Evolutionary conservation across 495 filamentous ascomycete species (phyloP), one percentile per base, ranked within the genome.

Genomic region (Cladorrhinum samala): DNA sequence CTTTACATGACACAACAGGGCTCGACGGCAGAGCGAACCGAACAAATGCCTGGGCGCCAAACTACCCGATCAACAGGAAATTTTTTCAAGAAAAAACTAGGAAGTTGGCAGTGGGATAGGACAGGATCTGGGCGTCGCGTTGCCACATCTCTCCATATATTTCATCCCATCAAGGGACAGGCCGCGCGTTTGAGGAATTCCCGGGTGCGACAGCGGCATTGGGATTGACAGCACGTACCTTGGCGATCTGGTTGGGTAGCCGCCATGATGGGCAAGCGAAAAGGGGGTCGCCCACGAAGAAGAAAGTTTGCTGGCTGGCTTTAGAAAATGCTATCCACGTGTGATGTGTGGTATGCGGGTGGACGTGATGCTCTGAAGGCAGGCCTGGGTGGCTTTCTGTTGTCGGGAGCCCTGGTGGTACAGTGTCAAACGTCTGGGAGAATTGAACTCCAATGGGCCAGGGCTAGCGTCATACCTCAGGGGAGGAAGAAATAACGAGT

Each of bases 1-100:
- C 58, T 65, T 67, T 57, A 72, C 71, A 75, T 77, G 74, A 76
- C 69, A 77, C 74, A 72, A 61, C 65, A 63, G 61, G n/a, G 58
- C 55, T 64, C 59, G 55, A 59, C 58, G 42, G 61, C 60, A 64
- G 64, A 66, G 69, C 66, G 67, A 69, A 68, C 56, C 59, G 63
- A 53, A 56, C 37, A 55, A 43, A 47, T 50, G 53, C 52, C 52
- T 49, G 54, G 59, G 56, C 51, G 51, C 56, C 52, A 66, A 47
- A 49, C 53, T 38, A 47, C 46, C 21, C 23, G 52, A 50, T 56
- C 51, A 44, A 33, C 51, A 39, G 21, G 50, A 60, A n/a, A n/a
- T n/a, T n/a, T n/a, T n/a, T n/a, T n/a, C n/a, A n/a, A n/a, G n/a
- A n/a, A n/a, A n/a, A 65, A 69, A 68, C 60, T 63, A 57, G 67